phyloP scores from a whole-genome alignment of 1,284 basidiomycete species.

The Cryptococcus sp. region DNA sequence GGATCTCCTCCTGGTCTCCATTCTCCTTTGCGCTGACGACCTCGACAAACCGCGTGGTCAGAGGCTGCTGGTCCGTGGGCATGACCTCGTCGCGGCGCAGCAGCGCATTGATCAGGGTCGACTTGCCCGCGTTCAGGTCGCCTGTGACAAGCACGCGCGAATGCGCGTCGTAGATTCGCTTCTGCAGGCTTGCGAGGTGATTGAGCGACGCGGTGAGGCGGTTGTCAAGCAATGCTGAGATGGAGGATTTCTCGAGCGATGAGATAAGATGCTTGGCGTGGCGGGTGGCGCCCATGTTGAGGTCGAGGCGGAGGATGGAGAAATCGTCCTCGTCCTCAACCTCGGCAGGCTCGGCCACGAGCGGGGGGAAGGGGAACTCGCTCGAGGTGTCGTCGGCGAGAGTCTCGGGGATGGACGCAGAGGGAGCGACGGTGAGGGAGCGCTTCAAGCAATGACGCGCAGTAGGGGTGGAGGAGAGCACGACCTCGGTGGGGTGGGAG shows the following conservation, averaged over 20 bases:
- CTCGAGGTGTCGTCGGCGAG: background rate
- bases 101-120: conserved; percentile 94
- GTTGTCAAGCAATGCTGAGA: conserved; percentile 86
- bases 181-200: conserved; percentile 80
- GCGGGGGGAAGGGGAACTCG: background rate
- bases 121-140: conserved; percentile 97
- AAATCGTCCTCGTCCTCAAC: conserved; percentile 57
- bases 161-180: conserved; percentile 84
- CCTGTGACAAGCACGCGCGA: conserved; percentile 99
- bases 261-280: conserved; percentile 78
- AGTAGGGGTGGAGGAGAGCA: conserved; percentile 54
- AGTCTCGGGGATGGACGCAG: conserved; percentile 6
- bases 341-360: conserved; percentile 30
- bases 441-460: conserved; percentile 53
- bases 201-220: conserved; percentile 71
- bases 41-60: conserved; percentile 96
- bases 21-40: conserved; percentile 90
- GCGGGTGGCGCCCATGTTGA: conserved; percentile 78
- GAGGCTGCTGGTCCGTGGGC: conserved; percentile 97
- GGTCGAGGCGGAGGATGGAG: conserved; percentile 83
- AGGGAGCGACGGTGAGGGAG: conserved; percentile 30
- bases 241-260: conserved; percentile 86
- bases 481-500: conserved; percentile 62
- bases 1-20: conserved; percentile 51
- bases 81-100: conserved; percentile 77